These are phyloP conservation scores for Lachnum nothofagi DNA, from an alignment of 2,329 filamentous ascomycete species.

Conservation along the genomic window DNA sequence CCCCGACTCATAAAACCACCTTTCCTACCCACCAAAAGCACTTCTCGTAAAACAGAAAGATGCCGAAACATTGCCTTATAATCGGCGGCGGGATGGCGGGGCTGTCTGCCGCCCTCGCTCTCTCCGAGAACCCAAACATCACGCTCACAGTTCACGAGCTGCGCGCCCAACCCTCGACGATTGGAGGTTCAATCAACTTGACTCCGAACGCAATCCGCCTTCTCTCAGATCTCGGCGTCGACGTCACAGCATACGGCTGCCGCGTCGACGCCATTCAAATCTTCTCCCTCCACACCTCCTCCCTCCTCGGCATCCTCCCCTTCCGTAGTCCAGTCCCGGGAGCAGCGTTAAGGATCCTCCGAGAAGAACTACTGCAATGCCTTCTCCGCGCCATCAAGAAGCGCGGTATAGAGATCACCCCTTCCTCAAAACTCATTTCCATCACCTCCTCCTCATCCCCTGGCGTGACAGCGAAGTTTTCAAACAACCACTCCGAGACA, in stretches of 20 bases:
- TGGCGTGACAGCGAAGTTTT: slow-evolving; percentile 21
- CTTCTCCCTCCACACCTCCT: slow-evolving; percentile 29
- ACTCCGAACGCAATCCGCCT: slow-evolving; percentile 43
- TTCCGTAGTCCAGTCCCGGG: slow-evolving; percentile 17
- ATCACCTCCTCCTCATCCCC: slow-evolving; percentile 1
- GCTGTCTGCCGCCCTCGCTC: slow-evolving; percentile 44
- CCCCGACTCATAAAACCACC: too few relatives aligned
- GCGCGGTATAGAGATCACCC: slow-evolving; percentile 12
- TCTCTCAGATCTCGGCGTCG: slow-evolving; percentile 38
- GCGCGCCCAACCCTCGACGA: slow-evolving; percentile 40
- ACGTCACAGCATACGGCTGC: slow-evolving; percentile 14
- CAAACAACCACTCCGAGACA: slow-evolving; percentile 21
- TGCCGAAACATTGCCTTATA: slow-evolving; percentile 33
- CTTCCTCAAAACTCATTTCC: slow-evolving; percentile 10
- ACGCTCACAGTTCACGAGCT: slow-evolving; percentile 45
- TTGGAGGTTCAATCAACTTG: slow-evolving; percentile 43
- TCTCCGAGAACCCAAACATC: slow-evolving; percentile 38
- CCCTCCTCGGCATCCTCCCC: slow-evolving; percentile 21
- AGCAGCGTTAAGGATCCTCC: slow-evolving; percentile 27
- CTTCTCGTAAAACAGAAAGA: too few relatives aligned
- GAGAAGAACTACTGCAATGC: slow-evolving; percentile 26
- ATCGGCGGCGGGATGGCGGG: slow-evolving; percentile 49
- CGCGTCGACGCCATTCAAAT: slow-evolving; percentile 28
- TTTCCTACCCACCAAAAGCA: too few relatives aligned
- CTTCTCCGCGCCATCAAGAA: slow-evolving; percentile 21